Base-by-base conservation (phyloP, 371 early-diverging fungal genomes). In the Nematocida parisii region DNA sequence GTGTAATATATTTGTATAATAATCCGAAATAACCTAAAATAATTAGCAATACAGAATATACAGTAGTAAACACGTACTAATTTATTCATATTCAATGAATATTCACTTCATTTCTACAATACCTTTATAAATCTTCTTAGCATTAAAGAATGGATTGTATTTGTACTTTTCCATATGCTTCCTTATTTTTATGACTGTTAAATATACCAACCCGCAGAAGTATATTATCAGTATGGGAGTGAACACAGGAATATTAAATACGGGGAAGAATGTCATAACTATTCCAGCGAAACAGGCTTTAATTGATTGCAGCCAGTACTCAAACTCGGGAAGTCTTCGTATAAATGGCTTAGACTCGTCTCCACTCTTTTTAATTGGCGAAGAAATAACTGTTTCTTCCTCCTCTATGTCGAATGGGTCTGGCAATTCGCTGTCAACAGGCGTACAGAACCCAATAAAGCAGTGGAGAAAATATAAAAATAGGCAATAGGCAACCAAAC, bases 331-430 rank as follows among this genome's bases (percentile, higher is more conserved):
- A 60, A 98, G 89, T 81, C 95, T 89, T 83, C 99, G 89, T 72
- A 97, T 93, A 87, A 97, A 97, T 3, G 99, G 99, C 66, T 91
- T 89, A 84, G 96, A 97, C 87, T 97, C 97, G 75, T 97, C 96
- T 2, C 70, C 80, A 42, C 80, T 77, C 44, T 61, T 77, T 52
- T 47, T 68, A 18, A 77, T 70, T 27, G 57, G 67, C n/a, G 5
- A 46, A 82, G 95, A 94, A 58, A 85, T 83, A 18, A 68, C 15
- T 39, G 50, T 71, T 0, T 83, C 83, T 39, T 81, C 85, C 9
- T 85, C 86, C 18, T 77, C 72, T 52, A 73, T 82, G 56, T 86
- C 86, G 74, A 87, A 87, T 3, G 86, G 85, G 66, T 87, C 88
- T 33, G 85, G 83, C 22, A 85, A 81, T 54, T 82, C 77, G 50